A percentile compares a stretch with the other conserved stretches of the same genome.
phyloP scores from a whole-genome alignment of 805 yeast genomes.

The Yarrowia bubula region DNA sequence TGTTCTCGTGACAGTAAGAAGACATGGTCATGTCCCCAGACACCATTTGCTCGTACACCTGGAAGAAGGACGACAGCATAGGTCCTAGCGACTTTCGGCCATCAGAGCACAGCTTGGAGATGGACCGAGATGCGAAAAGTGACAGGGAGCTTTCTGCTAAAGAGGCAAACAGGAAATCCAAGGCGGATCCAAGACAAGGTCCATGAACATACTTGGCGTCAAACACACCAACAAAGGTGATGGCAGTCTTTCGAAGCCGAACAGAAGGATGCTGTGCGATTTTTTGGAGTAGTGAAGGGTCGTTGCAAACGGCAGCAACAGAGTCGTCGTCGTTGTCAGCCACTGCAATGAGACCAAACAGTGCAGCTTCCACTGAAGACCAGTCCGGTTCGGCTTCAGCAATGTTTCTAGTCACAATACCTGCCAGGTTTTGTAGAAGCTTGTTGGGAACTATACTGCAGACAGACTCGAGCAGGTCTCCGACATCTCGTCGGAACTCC shows the following conservation, averaged over 20 bases:
- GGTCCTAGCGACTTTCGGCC: constrained; percentile 33
- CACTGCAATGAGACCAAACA: constrained; percentile 12
- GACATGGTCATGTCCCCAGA: constrained; percentile 9
- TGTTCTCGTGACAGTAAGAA: constrained; percentile 35
- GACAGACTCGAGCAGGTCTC: constrained; percentile 71
- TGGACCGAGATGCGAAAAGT: constrained; percentile 52
- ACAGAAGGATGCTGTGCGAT: constrained; percentile 10
- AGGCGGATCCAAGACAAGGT: constrained; percentile 49
- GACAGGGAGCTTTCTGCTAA: constrained; percentile 40
- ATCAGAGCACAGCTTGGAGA: constrained; percentile 46
- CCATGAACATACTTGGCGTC: constrained; percentile 55
- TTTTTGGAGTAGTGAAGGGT: background rate
- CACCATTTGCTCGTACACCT: constrained; percentile 33
- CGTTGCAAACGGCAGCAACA: background rate
- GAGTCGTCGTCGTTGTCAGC: constrained; percentile 9
- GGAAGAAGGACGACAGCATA: constrained; percentile 36
- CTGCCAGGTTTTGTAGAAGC: constrained; percentile 47
- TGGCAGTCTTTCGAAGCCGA: constrained; percentile 49
- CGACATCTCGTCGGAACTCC: constrained; percentile 67
- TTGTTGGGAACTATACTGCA: constrained; percentile 62
- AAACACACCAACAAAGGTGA: constrained; percentile 57
- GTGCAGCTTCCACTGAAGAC: constrained; percentile 16
- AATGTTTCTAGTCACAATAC: constrained; percentile 28
- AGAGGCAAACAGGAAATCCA: constrained; percentile 54
- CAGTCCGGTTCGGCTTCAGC: constrained; percentile 18